These are phyloP conservation scores for Quercus engelmannii DNA, from an alignment of 306 rosid genomes.

Conservation along the genomic window DNA sequence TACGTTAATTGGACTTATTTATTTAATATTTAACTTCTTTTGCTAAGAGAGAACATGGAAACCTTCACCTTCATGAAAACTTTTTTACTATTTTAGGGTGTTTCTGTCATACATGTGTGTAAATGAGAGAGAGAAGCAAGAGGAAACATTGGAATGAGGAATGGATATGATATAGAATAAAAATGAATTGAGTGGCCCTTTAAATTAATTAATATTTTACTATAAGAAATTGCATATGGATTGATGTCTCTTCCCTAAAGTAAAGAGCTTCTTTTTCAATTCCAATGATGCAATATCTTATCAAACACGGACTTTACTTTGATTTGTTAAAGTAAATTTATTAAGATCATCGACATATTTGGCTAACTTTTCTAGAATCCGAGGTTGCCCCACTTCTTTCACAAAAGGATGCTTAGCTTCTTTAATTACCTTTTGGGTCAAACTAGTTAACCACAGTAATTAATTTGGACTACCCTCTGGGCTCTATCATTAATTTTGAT, in stretches of 20 bases:
- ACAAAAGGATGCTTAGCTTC: slow-evolving; percentile 2
- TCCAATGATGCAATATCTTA: slow-evolving; percentile 27
- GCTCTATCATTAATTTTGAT: no score
- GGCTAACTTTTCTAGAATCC: slow-evolving; percentile 53
- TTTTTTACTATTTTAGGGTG: background rate
- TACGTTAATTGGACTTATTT: no score
- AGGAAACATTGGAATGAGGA: slow-evolving; percentile 33
- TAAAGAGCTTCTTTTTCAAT: slow-evolving; percentile 23
- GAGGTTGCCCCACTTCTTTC: slow-evolving; percentile 51
- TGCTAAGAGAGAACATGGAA: background rate
- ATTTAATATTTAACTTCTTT: background rate
- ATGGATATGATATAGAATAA: background rate
- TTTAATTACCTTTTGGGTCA: slow-evolving; percentile 32
- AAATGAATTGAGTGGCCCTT: background rate
- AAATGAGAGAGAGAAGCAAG: background rate
- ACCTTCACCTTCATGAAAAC: background rate
- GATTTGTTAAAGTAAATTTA: slow-evolving; percentile 8
- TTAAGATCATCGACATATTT: background rate
- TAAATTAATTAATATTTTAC: background rate
- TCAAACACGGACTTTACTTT: slow-evolving; percentile 15
- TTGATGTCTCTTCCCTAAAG: slow-evolving; percentile 10
- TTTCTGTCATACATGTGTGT: background rate
- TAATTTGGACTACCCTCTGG: background rate
- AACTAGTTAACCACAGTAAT: slow-evolving; percentile 16
- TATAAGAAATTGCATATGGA: slow-evolving; percentile 16